phyloP scores from a whole-genome alignment of 768 basidiomycete species.

The Auriculariales sp. region DNA sequence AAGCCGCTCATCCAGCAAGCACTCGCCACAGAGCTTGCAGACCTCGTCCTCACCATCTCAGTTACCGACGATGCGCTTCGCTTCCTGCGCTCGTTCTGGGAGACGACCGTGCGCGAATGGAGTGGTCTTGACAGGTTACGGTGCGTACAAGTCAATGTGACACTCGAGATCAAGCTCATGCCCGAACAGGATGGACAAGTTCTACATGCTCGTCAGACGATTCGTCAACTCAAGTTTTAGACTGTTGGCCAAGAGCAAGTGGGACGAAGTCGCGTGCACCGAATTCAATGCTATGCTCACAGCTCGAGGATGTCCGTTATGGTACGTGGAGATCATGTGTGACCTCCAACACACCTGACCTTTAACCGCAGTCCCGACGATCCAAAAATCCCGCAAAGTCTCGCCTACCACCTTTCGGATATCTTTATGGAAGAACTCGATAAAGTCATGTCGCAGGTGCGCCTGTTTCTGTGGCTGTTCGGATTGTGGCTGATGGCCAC shows the following conservation, averaged over 20 bases:
- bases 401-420: conserved; percentile 79
- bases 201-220: conserved; percentile 84
- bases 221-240: conserved; percentile 80
- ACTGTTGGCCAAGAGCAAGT: conserved; percentile 53
- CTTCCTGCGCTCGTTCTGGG: conserved; percentile 87
- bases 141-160: conserved; percentile 29
- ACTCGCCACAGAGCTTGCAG: conserved; percentile 72
- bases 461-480: conserved; percentile 22
- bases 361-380: conserved; percentile 42
- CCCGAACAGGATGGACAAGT: conserved; percentile 76
- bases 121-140: conserved; percentile 78
- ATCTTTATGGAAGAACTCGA: conserved; percentile 85
- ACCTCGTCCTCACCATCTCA: conserved; percentile 59
- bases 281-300: conserved; percentile 60
- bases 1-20: conserved; percentile 93
- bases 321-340: conserved; percentile 31
- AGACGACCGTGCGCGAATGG: conserved; percentile 83
- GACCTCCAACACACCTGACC: neutral
- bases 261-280: conserved; percentile 40
- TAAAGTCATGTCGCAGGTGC: conserved; percentile 19
- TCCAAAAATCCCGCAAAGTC: conserved; percentile 54
- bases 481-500: conserved; percentile 10
- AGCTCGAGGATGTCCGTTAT: conserved; percentile 62
- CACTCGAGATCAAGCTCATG: neutral
- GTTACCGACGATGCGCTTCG: conserved; percentile 41